Conservation (phyloP, 2,329 filamentous ascomycete species). For the Gaeumannomyces tritici region DNA sequence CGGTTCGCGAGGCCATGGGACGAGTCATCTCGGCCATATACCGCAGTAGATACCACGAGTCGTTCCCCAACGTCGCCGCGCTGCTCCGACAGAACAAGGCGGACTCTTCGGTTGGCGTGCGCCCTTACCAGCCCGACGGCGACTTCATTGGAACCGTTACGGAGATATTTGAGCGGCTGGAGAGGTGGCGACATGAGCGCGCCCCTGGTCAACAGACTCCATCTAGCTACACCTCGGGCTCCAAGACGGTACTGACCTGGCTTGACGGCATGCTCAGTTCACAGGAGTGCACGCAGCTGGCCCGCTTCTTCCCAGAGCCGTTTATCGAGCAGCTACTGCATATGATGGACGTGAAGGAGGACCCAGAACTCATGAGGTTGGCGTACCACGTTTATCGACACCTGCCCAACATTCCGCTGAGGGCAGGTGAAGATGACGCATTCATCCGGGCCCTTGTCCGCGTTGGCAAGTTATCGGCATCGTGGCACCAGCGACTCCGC, state of each 20-base stretch:
- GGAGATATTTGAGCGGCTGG: slow-evolving; percentile 68
- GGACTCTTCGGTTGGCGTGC: slow-evolving; percentile 71
- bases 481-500: slow-evolving; percentile 92
- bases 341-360: slow-evolving; percentile 99
- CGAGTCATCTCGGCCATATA: slow-evolving; percentile 81
- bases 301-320: slow-evolving; percentile 79
- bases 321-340: slow-evolving; percentile 91
- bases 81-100: slow-evolving; percentile 72
- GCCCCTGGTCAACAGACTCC: slow-evolving; percentile 84
- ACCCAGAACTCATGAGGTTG: slow-evolving; percentile 86
- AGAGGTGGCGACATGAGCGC: slow-evolving; percentile 79
- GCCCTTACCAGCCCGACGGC: slow-evolving; percentile 69
- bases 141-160: slow-evolving; percentile 66
- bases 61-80: slow-evolving; percentile 68
- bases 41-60: slow-evolving; percentile 88
- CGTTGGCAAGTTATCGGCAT: slow-evolving; percentile 73
- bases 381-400: slow-evolving; percentile 97
- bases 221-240: slow-evolving; percentile 88
- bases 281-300: slow-evolving; percentile 83
- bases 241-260: slow-evolving; percentile 94
- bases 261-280: slow-evolving; percentile 84
- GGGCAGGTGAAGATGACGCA: slow-evolving; percentile 69
- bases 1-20: slow-evolving; percentile 90
- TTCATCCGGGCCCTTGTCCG: slow-evolving; percentile 82
- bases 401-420: slow-evolving; percentile 77